Conservation (phyloP, 352 stramenopile genomes). For the Globisporangium acanthophoron region DNA sequence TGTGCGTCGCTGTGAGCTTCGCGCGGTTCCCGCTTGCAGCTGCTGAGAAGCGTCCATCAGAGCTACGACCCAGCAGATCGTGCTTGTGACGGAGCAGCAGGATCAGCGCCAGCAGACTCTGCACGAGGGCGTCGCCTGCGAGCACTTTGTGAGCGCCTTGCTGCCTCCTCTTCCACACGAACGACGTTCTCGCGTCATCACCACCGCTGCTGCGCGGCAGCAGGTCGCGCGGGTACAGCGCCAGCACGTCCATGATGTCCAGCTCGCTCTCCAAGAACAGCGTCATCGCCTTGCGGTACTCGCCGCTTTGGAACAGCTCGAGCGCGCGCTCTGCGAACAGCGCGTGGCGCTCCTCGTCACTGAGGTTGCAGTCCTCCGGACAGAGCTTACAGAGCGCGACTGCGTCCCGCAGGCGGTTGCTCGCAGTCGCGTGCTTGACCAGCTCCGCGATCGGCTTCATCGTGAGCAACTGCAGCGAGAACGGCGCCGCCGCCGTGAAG, state of each 20-base stretch:
- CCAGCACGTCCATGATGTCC: constrained; percentile 58
- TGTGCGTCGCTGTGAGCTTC: neutral
- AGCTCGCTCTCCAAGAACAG: constrained; percentile 50
- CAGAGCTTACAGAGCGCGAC: constrained; percentile 64
- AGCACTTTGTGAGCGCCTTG: constrained; percentile 11
- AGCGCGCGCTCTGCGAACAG: constrained; percentile 59
- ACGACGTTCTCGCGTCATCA: constrained; percentile 15
- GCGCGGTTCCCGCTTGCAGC: neutral
- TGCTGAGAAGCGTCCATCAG: neutral
- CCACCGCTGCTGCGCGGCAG: constrained; percentile 44
- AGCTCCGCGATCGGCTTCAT: constrained; percentile 53
- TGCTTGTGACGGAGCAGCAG: constrained; percentile 42
- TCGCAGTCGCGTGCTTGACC: constrained; percentile 33
- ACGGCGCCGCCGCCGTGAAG: constrained; percentile 35
- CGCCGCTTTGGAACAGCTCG: constrained; percentile 36
- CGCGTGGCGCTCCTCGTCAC: constrained; percentile 36
- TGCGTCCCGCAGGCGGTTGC: constrained; percentile 41
- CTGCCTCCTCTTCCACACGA: constrained; percentile 8
- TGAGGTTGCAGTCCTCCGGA: constrained; percentile 55
- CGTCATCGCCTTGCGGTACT: constrained; percentile 48
- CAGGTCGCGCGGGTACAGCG: constrained; percentile 62
- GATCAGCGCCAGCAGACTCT: constrained; percentile 48
- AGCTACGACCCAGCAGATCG: constrained; percentile 15
- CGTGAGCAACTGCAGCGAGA: constrained; percentile 40
- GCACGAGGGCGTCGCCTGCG: constrained; percentile 41